Percentiles rank a stretch among this genome's conserved stretches.
Conservation (phyloP, 2,329 filamentous ascomycete species). For the Aspergillus piperis region DNA sequence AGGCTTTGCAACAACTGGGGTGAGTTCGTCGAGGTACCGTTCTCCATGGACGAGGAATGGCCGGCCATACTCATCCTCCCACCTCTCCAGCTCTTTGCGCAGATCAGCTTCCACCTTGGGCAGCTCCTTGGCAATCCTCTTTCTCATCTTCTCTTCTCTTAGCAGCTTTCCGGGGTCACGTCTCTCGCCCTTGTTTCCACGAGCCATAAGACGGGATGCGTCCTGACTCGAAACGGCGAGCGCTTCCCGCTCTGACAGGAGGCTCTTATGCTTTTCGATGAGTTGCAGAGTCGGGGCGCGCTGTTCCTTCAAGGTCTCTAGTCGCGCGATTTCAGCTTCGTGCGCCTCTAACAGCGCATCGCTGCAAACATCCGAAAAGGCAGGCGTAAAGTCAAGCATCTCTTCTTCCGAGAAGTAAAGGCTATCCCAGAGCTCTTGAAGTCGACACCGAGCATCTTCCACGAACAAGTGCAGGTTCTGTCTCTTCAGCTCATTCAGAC, state of each 20-base stretch:
- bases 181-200: slow-evolving; percentile 88
- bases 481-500: slow-evolving; percentile 87
- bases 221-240: slow-evolving; percentile 90
- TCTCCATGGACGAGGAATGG: slow-evolving; percentile 93
- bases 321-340: slow-evolving; percentile 80
- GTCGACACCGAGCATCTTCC: slow-evolving; percentile 84
- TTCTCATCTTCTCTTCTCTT: slow-evolving; percentile 97
- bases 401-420: slow-evolving; percentile 96
- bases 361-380: slow-evolving; percentile 95
- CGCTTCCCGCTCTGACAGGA: slow-evolving; percentile 84
- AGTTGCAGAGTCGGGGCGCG: slow-evolving; percentile 79
- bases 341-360: slow-evolving; percentile 94
- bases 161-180: slow-evolving; percentile 92
- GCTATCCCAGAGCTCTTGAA: slow-evolving; percentile 93
- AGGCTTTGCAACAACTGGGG: slow-evolving; percentile 66
- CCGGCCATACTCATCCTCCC: slow-evolving; percentile 91
- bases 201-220: slow-evolving; percentile 86
- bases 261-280: slow-evolving; percentile 77
- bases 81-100: slow-evolving; percentile 75
- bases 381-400: slow-evolving; percentile 96
- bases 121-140: slow-evolving; percentile 92
- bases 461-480: slow-evolving; percentile 96
- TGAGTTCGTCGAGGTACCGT: slow-evolving; percentile 82
- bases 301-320: slow-evolving; percentile 82
- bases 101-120: slow-evolving; percentile 89